These are phyloP conservation scores for Backusella sp. DNA, from an alignment of 192 early-diverging fungal genomes.

Conservation along the genomic window DNA sequence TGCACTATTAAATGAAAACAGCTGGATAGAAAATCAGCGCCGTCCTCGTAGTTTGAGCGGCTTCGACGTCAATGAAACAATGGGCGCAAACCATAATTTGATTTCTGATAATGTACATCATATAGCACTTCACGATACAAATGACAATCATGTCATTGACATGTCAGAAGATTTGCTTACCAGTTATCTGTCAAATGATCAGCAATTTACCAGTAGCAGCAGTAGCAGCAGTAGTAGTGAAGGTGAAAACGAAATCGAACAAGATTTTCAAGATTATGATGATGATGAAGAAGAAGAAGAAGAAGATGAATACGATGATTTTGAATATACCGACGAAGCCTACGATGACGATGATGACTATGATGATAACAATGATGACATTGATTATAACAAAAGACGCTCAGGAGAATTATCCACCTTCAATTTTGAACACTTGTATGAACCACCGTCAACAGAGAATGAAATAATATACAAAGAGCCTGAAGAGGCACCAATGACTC, in stretches of 20 bases:
- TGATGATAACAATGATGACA: not conserved
- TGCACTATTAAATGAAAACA: not conserved
- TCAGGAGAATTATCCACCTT: not conserved
- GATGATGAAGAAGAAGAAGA: not conserved
- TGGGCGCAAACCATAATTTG: not conserved
- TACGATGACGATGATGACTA: not conserved
- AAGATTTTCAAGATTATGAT: not conserved
- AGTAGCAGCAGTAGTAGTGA: not conserved
- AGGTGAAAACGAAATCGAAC: not conserved
- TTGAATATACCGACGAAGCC: not conserved
- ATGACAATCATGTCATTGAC: not conserved
- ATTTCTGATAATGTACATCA: not conserved
- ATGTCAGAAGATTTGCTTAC: not conserved
- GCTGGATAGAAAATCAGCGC: not conserved
- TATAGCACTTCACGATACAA: not conserved
- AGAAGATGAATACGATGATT: not conserved
- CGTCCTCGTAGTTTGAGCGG: not conserved
- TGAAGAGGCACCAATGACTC: not conserved
- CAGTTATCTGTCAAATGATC: not conserved
- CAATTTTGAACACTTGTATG: not conserved
- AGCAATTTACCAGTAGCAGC: not conserved
- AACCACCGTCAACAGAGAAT: slow-evolving; percentile 5
- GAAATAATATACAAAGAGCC: not conserved
- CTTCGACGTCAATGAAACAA: not conserved
- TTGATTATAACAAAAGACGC: not conserved